Base-by-base conservation (phyloP, 2,329 filamentous ascomycete genomes). In the Byssoonygena ceratinophila region DNA sequence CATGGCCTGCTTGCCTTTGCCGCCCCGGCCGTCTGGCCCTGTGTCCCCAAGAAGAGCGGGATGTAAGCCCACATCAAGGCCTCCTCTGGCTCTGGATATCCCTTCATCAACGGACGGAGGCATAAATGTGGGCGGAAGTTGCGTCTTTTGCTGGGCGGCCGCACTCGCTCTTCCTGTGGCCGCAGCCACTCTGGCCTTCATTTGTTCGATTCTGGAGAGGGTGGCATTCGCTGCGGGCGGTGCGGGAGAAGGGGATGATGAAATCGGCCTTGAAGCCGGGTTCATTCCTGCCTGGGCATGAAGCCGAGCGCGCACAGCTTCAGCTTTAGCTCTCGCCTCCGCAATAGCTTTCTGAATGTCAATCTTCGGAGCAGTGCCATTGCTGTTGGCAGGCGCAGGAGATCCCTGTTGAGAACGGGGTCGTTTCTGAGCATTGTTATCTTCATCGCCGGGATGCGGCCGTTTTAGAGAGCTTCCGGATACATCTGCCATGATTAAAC, bases 131-230 rank as follows among this genome's bases (percentile, higher is more conserved):
- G 65, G 64, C 25, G 64, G 63, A 8, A 69, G 61, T 37, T 61
- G 61, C 55, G 71, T 57, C 74, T 79, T 68, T 67, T 72, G 67
- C 59, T 71, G 63, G n/a, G 68, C 62, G 18, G 69, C 58, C 16
- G 69, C 59, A 34, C 67, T 68, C 37, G 70, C 68, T 62, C 71
- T 74, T 27, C 72, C 73, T 44, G 87, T 84, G 50, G 86, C 85
- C 46, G 85, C 85, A 45, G 85, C 84, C 11, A 92, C 84, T 60
- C 87, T 79, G 22, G 86, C 86, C 67, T 85, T 90, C 64, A 94
- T 77, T 40, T 85, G 83, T 45, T 87, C 87, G 58, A 91, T 80
- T 76, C 68, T 87, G 76, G 63, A 83, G 76, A 57, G 79, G 76
- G 63, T 79, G 20, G 70, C 57, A 43, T 61, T 60, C 25, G 65